Conservation (phyloP, 495 filamentous ascomycete genomes). For the Parmelia sp. region DNA sequence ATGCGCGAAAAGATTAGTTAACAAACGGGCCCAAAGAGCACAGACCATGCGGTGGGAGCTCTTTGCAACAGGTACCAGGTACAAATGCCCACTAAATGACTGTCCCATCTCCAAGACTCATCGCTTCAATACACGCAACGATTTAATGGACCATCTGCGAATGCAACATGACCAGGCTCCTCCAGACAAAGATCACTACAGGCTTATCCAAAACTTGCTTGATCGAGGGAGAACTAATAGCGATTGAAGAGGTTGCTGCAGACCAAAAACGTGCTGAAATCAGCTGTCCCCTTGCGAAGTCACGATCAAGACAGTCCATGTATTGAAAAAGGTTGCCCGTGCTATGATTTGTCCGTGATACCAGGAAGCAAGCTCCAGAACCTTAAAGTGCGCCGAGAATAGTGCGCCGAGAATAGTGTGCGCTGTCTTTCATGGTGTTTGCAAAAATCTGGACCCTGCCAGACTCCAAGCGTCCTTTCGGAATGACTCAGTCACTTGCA, state of each 20-base stretch:
- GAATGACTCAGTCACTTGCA: no score
- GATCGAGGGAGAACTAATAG: slow-evolving; percentile 8
- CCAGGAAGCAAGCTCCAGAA: no score
- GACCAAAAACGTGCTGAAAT: no score
- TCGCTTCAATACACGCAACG: slow-evolving; percentile 18
- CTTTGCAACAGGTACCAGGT: slow-evolving; percentile 15
- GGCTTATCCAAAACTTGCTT: slow-evolving; percentile 7
- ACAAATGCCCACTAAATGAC: slow-evolving; percentile 3
- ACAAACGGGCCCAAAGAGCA: slow-evolving; percentile 3
- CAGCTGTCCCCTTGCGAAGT: no score
- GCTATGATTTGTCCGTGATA: no score
- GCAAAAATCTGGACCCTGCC: no score
- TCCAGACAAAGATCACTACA: slow-evolving; percentile 4
- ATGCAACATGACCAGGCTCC: slow-evolving; percentile 11
- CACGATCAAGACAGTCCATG: no score
- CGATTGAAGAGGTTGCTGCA: background rate
- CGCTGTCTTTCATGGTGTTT: no score
- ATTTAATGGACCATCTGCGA: slow-evolving; percentile 17
- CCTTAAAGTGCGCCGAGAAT: no score
- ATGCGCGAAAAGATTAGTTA: background rate
- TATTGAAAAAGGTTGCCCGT: no score
- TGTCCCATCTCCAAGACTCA: background rate
- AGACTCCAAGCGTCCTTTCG: no score
- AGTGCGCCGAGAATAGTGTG: no score
- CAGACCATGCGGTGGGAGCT: slow-evolving; percentile 16